Conservation (phyloP, 805 yeast species). For the Myxozyma nipponensis region DNA sequence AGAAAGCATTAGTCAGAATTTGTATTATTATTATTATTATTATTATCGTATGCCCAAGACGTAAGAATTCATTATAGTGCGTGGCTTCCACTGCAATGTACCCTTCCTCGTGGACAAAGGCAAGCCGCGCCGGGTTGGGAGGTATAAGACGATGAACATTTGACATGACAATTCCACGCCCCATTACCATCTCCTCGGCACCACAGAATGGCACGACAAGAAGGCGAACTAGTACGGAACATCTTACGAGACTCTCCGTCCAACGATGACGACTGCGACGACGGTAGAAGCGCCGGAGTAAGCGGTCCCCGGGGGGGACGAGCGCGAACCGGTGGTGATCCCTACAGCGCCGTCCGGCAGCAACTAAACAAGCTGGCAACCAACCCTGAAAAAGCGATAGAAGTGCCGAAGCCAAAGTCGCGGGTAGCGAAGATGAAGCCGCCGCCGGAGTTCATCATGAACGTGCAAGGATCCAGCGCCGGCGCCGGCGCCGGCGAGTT, state of each 20-base stretch:
- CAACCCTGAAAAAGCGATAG: constrained; percentile 14
- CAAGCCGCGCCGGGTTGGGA: too few relatives aligned
- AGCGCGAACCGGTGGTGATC: constrained; percentile 8
- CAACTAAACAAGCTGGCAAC: constrained; percentile 13
- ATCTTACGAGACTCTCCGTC: background rate
- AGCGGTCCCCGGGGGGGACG: background rate
- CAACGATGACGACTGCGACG: background rate
- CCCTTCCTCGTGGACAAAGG: too few relatives aligned
- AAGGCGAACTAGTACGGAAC: background rate
- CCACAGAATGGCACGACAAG: background rate
- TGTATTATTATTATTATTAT: too few relatives aligned
- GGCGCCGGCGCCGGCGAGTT: constrained; percentile 43
- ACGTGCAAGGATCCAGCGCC: constrained; percentile 36
- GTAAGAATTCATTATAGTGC: too few relatives aligned
- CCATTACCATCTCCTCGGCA: too few relatives aligned
- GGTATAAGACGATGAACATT: too few relatives aligned
- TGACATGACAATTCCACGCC: too few relatives aligned
- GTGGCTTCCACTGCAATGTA: too few relatives aligned
- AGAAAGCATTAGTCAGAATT: background rate
- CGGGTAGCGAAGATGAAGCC: constrained; percentile 22
- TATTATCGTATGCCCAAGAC: too few relatives aligned
- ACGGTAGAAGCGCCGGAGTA: background rate
- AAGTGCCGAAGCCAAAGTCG: constrained; percentile 16
- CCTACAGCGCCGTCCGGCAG: constrained; percentile 10
- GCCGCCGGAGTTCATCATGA: constrained; percentile 34